Evolutionary conservation across 116 monocot species (phyloP).

Genomic region (Thalassia testudinum): DNA sequence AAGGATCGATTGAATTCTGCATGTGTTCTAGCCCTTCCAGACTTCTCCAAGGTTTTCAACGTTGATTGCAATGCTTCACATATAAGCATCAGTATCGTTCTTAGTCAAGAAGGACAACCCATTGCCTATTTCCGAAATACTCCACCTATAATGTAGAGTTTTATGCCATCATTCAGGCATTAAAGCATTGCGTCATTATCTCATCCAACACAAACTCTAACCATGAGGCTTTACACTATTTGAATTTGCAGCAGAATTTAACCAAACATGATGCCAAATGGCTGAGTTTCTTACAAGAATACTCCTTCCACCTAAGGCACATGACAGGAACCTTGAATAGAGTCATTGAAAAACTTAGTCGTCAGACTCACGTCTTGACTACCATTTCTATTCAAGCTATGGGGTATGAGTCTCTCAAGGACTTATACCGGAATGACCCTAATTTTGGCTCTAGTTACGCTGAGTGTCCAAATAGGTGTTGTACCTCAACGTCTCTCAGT

Average conservation of each 20-base stretch:
- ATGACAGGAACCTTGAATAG: too few relatives aligned
- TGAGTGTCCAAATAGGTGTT: too few relatives aligned
- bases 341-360: too few relatives aligned
- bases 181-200: constrained; percentile 5
- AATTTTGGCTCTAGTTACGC: too few relatives aligned
- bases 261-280: too few relatives aligned
- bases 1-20: neutral
- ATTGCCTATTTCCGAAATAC: constrained; percentile 1
- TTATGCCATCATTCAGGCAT: constrained; percentile 1
- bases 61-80: constrained; percentile 5
- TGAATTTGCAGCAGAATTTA: neutral
- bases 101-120: neutral
- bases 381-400: too few relatives aligned
- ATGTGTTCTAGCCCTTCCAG: neutral
- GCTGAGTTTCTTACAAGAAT: too few relatives aligned
- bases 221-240: neutral
- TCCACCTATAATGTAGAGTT: constrained; percentile 5
- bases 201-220: neutral
- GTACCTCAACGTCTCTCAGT: too few relatives aligned
- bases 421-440: too few relatives aligned
- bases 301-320: too few relatives aligned
- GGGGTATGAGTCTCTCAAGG: too few relatives aligned
- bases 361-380: too few relatives aligned
- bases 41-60: constrained; percentile 1
- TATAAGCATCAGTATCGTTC: neutral